Percentiles rank a stretch among this genome's conserved stretches.
Conservation (phyloP, 106 monocot genomes). For the Allium sativum region DNA sequence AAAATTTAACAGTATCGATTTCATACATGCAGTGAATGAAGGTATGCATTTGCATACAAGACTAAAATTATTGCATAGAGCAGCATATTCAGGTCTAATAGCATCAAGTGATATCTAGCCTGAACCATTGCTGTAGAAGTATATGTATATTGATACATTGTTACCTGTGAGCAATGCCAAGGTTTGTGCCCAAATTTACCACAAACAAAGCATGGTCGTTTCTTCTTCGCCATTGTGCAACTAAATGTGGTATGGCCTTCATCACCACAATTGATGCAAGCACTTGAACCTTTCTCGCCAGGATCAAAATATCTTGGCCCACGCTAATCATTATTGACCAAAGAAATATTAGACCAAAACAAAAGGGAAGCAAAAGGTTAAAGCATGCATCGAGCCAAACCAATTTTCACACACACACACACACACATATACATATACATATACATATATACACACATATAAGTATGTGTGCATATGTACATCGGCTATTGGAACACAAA, state of each 20-base stretch:
- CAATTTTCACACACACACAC: too few species aligned
- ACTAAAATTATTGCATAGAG: background rate
- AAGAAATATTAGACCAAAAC: slow-evolving; percentile 1
- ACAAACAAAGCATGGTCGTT: slow-evolving; percentile 88
- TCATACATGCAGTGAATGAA: too few species aligned
- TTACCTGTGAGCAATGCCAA: slow-evolving; percentile 61
- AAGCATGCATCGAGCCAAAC: too few species aligned
- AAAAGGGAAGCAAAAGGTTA: background rate
- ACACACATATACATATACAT: too few species aligned
- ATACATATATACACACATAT: too few species aligned
- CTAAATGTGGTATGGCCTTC: slow-evolving; percentile 66
- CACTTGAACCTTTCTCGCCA: slow-evolving; percentile 18
- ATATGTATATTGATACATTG: background rate
- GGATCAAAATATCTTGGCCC: slow-evolving; percentile 87
- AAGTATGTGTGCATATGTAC: too few species aligned
- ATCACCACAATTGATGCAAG: slow-evolving; percentile 87
- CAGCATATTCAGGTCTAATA: background rate
- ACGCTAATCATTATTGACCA: slow-evolving; percentile 33
- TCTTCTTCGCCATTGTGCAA: slow-evolving; percentile 54
- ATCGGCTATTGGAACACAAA: too few species aligned
- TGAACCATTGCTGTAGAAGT: background rate
- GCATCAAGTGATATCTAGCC: background rate
- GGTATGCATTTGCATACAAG: background rate
- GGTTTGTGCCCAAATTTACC: slow-evolving; percentile 76
- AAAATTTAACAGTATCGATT: too few species aligned